Evolutionary conservation across 306 rosid species (phyloP).

Genomic region (Dicorynia guianensis): DNA sequence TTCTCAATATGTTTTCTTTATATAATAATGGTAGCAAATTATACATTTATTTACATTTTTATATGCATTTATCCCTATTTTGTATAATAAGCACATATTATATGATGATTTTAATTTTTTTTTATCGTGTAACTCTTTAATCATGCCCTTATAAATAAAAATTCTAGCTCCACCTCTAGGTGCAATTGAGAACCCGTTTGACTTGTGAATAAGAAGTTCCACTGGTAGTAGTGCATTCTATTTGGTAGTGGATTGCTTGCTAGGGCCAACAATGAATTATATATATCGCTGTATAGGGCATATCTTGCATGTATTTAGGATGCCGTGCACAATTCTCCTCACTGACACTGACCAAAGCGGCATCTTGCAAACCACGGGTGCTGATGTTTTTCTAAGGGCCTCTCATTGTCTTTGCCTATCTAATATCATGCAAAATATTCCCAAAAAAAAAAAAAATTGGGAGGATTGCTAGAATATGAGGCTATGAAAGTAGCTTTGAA

Average conservation of each 20-base stretch:
- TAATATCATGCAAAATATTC: constrained; percentile 57
- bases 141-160: too few species aligned
- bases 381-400: constrained; percentile 80
- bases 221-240: constrained; percentile 66
- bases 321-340: constrained; percentile 75
- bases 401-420: constrained; percentile 64
- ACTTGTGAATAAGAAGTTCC: constrained; percentile 59
- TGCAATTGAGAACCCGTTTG: too few species aligned
- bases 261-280: constrained; percentile 63
- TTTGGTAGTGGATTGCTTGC: constrained; percentile 80
- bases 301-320: constrained; percentile 78
- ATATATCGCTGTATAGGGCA: constrained; percentile 75
- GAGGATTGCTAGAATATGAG: constrained; percentile 53
- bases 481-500: constrained; percentile 62
- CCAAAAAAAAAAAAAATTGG: constrained; percentile 64
- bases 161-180: too few species aligned
- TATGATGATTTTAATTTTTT: too few species aligned
- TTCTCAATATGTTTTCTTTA: too few species aligned
- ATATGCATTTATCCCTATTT: too few species aligned
- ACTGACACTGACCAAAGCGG: constrained; percentile 53
- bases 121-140: too few species aligned
- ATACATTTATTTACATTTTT: too few species aligned
- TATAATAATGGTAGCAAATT: too few species aligned
- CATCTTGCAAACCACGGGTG: constrained; percentile 56
- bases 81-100: too few species aligned